Percentiles rank a stretch among this genome's conserved stretches.
Conservation (phyloP, 2,329 filamentous ascomycete genomes). For the Trichophyton rubrum region DNA sequence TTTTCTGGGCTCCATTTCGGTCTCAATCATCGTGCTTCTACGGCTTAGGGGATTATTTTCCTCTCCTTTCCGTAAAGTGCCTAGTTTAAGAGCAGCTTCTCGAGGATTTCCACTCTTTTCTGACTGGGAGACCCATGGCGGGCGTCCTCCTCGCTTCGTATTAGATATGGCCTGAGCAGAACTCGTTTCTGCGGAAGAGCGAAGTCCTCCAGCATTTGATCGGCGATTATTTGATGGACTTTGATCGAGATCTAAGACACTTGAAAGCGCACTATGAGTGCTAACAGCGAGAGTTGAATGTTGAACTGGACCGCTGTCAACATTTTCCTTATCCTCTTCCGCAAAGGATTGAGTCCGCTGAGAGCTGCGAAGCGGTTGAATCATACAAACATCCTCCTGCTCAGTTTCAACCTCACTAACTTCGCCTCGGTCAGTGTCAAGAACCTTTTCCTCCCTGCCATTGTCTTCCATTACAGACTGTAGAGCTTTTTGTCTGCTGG, state of each 20-base stretch:
- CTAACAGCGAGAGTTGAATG: slow-evolving; percentile 21
- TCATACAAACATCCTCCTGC: slow-evolving; percentile 30
- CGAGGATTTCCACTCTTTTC: background rate
- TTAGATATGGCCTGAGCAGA: background rate
- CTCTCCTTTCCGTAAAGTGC: background rate
- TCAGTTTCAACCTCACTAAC: slow-evolving; percentile 29
- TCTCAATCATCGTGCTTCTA: background rate
- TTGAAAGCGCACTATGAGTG: slow-evolving; percentile 30
- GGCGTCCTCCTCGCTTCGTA: background rate
- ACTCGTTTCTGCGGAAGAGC: background rate
- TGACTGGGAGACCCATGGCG: background rate
- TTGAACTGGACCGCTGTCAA: slow-evolving; percentile 20
- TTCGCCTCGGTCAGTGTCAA: background rate
- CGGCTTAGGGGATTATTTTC: background rate
- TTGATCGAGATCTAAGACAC: slow-evolving; percentile 22
- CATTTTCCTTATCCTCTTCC: slow-evolving; percentile 39
- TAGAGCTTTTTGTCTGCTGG: background rate
- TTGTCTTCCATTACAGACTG: background rate
- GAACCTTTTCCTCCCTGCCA: background rate
- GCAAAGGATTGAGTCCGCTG: slow-evolving; percentile 21
- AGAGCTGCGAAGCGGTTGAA: slow-evolving; percentile 19
- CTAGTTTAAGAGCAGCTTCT: background rate
- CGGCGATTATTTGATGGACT: slow-evolving; percentile 12
- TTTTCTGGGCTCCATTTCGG: background rate
- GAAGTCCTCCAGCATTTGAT: background rate